Evolutionary conservation across 1,139 yeast species (phyloP), one percentile per base, ranked within the genome.

Genomic region (Scheffersomyces stambukii): DNA sequence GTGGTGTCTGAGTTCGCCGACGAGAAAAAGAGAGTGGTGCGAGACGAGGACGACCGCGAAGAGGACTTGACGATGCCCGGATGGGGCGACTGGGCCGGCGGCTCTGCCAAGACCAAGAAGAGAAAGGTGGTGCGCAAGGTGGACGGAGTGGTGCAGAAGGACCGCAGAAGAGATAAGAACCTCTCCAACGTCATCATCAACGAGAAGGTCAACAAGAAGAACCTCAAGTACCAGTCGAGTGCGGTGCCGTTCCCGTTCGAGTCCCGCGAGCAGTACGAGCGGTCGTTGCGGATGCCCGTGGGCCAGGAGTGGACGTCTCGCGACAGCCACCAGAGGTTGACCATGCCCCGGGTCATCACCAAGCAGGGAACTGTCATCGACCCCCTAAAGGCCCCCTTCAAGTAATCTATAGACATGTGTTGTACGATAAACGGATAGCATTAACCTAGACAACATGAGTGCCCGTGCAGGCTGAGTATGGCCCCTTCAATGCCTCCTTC

Each of bases 261-360:
- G 58, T 81, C 81, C 36, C 72, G 81, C 50, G 98, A 88, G 52
- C 97, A 91, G 60, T 93, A 91, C 55, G 98, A 91, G 57, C 75
- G 95, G 51, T 80, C 95, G 3, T 66, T 91, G 47, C 75, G 95
- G 51, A 82, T 88, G 88, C 97, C 98, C n/a, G 66, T 91, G 38
- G 98, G 98, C 18, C 95, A 85, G 57, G 96, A 91, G 61, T 91
- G 97, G 97, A 79, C 93, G 4, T 75, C 95, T 8, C 76, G 88
- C 48, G 83, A 77, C 32, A 78, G 95, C 2, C 94, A 85, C 62
- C 95, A 88, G 63, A 77, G 77, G 52, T 63, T 85, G 45, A 85
- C 93, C 36, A 88, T 84, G 77, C 98, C 98, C 26, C 72, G 85
- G 48, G 79, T 91, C 25, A 69, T 85, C 40, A 80, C 85, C 35